Evolutionary conservation across 2,329 filamentous ascomycete species (phyloP).

Genomic region (Alternaria longipes): DNA sequence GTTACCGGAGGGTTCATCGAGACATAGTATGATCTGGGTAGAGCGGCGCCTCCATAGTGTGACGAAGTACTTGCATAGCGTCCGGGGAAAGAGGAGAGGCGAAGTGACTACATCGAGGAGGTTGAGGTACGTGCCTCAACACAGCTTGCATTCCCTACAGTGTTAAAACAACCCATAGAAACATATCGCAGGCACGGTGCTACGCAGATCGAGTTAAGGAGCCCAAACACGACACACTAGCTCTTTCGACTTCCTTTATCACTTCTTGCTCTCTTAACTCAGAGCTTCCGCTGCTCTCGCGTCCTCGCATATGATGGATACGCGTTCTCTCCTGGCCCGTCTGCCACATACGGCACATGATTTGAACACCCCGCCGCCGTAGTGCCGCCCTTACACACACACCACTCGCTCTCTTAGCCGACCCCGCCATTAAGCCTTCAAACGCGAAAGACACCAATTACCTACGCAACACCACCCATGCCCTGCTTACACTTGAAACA

Average conservation of each 20-base stretch:
- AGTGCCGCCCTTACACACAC: constrained; percentile 23
- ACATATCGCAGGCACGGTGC: not conserved
- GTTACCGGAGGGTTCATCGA: constrained; percentile 22
- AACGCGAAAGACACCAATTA: constrained; percentile 33
- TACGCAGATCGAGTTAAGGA: not conserved
- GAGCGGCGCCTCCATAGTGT: constrained; percentile 28
- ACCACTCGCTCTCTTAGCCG: constrained; percentile 14
- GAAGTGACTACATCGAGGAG: constrained; percentile 19
- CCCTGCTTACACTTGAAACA: constrained; percentile 35
- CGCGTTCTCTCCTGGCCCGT: not conserved
- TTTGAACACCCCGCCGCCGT: constrained; percentile 21
- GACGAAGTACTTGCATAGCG: constrained; percentile 25
- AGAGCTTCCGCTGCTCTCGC: not conserved
- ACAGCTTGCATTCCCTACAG: not conserved
- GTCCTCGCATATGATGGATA: not conserved
- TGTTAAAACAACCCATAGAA: not conserved
- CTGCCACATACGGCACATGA: constrained; percentile 15
- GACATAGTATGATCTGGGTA: constrained; percentile 22
- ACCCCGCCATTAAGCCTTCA: constrained; percentile 36
- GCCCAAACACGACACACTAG: not conserved
- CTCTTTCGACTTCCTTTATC: not conserved
- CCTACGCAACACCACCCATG: constrained; percentile 19
- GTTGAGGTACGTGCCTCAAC: constrained; percentile 25
- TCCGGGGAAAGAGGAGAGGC: constrained; percentile 37
- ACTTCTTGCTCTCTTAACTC: not conserved